Evolutionary conservation across 192 early-diverging fungal species (phyloP).

Genomic region (Coemansia sp.): DNA sequence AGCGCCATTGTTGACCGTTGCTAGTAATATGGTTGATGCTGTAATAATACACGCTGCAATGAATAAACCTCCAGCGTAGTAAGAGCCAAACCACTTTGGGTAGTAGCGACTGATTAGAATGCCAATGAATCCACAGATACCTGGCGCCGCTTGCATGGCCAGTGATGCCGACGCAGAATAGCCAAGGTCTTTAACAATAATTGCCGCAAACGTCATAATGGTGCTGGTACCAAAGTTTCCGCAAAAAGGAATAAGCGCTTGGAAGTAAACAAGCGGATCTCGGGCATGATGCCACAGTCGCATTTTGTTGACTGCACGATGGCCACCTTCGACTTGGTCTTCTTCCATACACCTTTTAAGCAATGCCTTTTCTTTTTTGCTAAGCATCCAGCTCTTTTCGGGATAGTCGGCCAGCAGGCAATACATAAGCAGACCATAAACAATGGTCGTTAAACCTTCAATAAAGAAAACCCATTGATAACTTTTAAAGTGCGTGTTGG

Average conservation of each 20-base stretch:
- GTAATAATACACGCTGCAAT: conserved; percentile 32
- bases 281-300: conserved; percentile 16
- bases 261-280: conserved; percentile 38
- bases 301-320: conserved; percentile 26
- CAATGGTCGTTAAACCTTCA: conserved; percentile 42
- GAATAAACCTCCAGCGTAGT: conserved; percentile 43
- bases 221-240: conserved; percentile 53
- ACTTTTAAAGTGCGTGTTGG: conserved; percentile 22
- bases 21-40: conserved; percentile 33
- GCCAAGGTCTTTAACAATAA: conserved; percentile 46
- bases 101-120: conserved; percentile 41
- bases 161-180: conserved; percentile 34
- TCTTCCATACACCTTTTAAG: conserved; percentile 27
- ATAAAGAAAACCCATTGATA: conserved; percentile 54
- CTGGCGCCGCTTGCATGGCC: conserved; percentile 45
- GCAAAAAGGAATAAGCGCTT: conserved; percentile 42
- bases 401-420: conserved; percentile 40
- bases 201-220: conserved; percentile 43
- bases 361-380: conserved; percentile 22
- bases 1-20: conserved; percentile 39
- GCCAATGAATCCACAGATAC: conserved; percentile 44
- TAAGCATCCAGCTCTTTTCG: conserved; percentile 43
- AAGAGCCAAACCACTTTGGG: conserved; percentile 29
- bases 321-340: conserved; percentile 38
- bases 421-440: conserved; percentile 40